phyloP scores from a whole-genome alignment of 2,329 filamentous ascomycete genomes.

The Polytolypa hystricis region DNA sequence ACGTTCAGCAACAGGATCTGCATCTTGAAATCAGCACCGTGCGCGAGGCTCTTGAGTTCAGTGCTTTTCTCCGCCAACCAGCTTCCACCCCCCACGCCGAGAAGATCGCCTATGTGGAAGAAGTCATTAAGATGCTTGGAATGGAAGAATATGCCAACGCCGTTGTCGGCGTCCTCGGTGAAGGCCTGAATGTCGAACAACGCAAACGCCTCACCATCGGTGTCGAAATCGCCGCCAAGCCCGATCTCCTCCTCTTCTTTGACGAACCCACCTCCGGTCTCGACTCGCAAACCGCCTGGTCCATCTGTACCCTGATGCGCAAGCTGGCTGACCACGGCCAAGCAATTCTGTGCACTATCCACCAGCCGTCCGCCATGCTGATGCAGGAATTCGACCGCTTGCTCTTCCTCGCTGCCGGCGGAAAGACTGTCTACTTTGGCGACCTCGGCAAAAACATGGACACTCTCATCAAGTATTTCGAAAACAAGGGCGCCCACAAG shows the following conservation, averaged over 20 bases:
- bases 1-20: constrained; percentile 66
- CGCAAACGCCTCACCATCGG: constrained; percentile 77
- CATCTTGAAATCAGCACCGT: constrained; percentile 78
- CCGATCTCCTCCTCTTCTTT: constrained; percentile 77
- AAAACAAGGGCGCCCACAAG: constrained; percentile 51
- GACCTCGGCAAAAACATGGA: constrained; percentile 51
- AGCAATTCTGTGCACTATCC: constrained; percentile 89
- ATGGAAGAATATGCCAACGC: constrained; percentile 89
- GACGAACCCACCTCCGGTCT: constrained; percentile 93
- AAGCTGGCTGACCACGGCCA: constrained; percentile 83
- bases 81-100: constrained; percentile 58
- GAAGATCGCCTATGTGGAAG: constrained; percentile 78
- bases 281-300: constrained; percentile 87
- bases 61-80: constrained; percentile 75
- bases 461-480: constrained; percentile 53
- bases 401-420: constrained; percentile 53
- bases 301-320: constrained; percentile 76
- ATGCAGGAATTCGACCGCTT: constrained; percentile 72
- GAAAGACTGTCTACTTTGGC: constrained; percentile 59
- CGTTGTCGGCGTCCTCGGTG: constrained; percentile 78
- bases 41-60: constrained; percentile 78
- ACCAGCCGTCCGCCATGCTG: constrained; percentile 91
- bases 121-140: constrained; percentile 82
- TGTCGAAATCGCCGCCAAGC: constrained; percentile 87
- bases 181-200: constrained; percentile 54